These are phyloP conservation scores for Gnaphalium uliginosum DNA, from an alignment of 129 eudicot species.

Conservation along the genomic window DNA sequence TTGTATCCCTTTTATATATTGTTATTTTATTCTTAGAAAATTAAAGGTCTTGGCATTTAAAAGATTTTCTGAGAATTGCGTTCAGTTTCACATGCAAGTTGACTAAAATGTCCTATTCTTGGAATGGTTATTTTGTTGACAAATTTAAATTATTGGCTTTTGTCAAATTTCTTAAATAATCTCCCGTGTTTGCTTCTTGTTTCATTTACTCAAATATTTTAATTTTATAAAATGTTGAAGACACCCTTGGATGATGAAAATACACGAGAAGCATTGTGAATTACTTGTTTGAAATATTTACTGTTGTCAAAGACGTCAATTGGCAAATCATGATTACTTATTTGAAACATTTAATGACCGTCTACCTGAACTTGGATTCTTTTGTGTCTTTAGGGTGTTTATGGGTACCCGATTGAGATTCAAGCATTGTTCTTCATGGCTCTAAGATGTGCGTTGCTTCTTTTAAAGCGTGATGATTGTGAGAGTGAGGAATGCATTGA, in stretches of 20 bases:
- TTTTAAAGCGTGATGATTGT: constrained; percentile 72
- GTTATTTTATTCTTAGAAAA: neutral
- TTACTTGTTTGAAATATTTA: neutral
- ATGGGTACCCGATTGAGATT: constrained; percentile 94
- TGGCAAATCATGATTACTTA: neutral
- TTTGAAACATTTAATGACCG: neutral
- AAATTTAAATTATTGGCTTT: neutral
- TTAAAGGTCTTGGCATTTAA: neutral
- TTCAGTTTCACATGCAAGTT: neutral
- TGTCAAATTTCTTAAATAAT: neutral
- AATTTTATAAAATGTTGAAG: neutral
- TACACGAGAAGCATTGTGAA: neutral
- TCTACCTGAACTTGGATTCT: neutral
- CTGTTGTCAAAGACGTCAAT: neutral
- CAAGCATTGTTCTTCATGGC: constrained; percentile 98
- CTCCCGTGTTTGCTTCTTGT: neutral
- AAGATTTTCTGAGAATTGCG: neutral
- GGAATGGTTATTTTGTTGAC: neutral
- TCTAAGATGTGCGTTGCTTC: constrained; percentile 72
- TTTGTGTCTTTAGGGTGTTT: constrained; percentile 64
- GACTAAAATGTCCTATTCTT: neutral
- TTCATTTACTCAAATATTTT: neutral
- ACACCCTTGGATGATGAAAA: neutral
- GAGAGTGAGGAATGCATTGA: constrained; percentile 71
- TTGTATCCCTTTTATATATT: neutral